Base-by-base conservation (phyloP, 805 yeast species). In the Aciculoconidium aculeatum region DNA sequence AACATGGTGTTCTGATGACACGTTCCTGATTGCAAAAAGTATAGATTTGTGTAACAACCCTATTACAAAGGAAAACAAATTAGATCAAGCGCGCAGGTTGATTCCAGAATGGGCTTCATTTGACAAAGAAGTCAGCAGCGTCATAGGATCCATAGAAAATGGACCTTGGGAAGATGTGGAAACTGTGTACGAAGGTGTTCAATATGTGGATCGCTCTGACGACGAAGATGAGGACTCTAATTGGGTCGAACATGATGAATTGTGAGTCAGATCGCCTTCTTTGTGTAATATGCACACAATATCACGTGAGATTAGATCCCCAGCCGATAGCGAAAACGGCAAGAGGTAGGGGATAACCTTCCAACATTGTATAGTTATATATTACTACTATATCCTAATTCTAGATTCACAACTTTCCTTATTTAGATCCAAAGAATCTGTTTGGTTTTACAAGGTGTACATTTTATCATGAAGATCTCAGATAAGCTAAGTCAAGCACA, bases 1-100 rank as follows among this genome's bases (percentile, higher is more conserved):
- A 47, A 85, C 95, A 0, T 85, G 95, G 95, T 83, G 95, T 52
- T 66, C 77, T 17, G 83, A 77, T 39, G 80, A 69, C 28, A 59
- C 73, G 18, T 55, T 80, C 34, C 51, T 50, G 31, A 57, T 59
- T 0, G 95, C 95, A 3, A 81, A 77, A 49, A 80, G 88, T 7
- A 81, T 85, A 37, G 95, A 85, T 45, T 58, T 85, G 37, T 85
- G 95, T 56, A 81, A 81, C 51, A 84, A 86, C 44, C 95, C 95
- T 2, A 50, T 80, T 32, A 80, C 92, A 0, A 79, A 79, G 42
- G 95, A 85, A 46, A 78, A 81, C 12, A 85, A 84, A 46, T 55
- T 83, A 13, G 87, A 74, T 26, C 59, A 81, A 19, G 95, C 94
- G 0, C 65, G 77, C 40, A 61, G 95, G 39, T 80, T 78, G 45